Percentiles rank a stretch among this genome's conserved stretches.
Evolutionary conservation across 345 rosid species (phyloP).

Genomic region (Fremontodendron californicum): DNA sequence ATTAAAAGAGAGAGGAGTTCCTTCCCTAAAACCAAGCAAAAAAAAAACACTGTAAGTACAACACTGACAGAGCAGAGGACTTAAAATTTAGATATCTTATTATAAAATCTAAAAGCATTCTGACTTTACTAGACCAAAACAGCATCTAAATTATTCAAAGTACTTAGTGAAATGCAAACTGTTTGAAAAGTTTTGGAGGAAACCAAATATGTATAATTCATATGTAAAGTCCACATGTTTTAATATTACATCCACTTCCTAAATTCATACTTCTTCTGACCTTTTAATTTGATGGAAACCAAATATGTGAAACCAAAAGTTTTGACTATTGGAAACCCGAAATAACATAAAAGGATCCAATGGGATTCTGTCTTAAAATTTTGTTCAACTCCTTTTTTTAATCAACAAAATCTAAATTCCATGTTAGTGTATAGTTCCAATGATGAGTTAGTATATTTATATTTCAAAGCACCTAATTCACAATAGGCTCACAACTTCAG

Average conservation of each 20-base stretch:
- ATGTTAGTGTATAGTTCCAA: not conserved
- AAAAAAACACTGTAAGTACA: not conserved
- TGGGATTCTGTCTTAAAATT: not conserved
- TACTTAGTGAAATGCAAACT: not conserved
- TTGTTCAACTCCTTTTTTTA: not conserved
- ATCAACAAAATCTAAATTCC: not conserved
- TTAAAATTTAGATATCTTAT: not conserved
- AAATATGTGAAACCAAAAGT: not conserved
- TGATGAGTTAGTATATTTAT: not conserved
- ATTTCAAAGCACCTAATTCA: not conserved
- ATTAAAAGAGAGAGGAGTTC: constrained; percentile 61
- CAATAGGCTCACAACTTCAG: not conserved
- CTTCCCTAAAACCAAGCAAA: constrained; percentile 55
- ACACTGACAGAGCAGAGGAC: not conserved
- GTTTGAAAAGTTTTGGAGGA: not conserved
- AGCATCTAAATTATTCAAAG: not conserved
- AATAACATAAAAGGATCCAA: not conserved
- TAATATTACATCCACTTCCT: not conserved
- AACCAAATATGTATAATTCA: not conserved
- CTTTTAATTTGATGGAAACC: not conserved
- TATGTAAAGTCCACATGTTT: not conserved
- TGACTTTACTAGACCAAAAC: not conserved
- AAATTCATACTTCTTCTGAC: not conserved
- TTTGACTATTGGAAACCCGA: not conserved
- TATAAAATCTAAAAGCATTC: not conserved